A percentile compares a stretch with the other conserved stretches of the same genome.
phyloP scores from a whole-genome alignment of 495 filamentous ascomycete species.

The Cryomyces antarcticus region DNA sequence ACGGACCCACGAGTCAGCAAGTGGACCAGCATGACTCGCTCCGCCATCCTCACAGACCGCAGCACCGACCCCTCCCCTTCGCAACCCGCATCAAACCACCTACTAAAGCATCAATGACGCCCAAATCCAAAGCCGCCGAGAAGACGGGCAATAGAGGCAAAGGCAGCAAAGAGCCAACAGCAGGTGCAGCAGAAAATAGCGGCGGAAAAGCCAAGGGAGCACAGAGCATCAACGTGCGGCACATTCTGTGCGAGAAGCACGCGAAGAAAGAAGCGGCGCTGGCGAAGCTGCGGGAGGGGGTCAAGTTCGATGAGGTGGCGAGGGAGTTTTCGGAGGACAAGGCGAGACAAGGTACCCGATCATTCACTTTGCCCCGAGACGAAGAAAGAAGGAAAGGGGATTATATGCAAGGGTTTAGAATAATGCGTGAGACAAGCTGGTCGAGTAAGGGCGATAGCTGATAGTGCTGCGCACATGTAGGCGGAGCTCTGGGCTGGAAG shows the following conservation, averaged over 20 bases:
- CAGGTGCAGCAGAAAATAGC: conserved; percentile 12
- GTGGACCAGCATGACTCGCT: too few species aligned
- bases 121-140: conserved; percentile 14
- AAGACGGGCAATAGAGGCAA: conserved; percentile 11
- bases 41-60: too few species aligned
- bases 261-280: conserved; percentile 75
- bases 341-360: conserved; percentile 45
- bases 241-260: conserved; percentile 85
- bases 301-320: conserved; percentile 79
- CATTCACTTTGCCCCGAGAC: not conserved
- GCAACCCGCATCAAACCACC: too few species aligned
- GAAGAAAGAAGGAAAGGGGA: too few species aligned
- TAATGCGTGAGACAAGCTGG: not conserved
- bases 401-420: not conserved
- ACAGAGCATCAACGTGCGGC: conserved; percentile 64
- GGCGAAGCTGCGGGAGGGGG: conserved; percentile 51
- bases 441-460: not conserved
- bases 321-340: conserved; percentile 78
- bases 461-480: conserved; percentile 18
- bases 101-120: conserved; percentile 1
- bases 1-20: too few species aligned
- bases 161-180: not conserved
- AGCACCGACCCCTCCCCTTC: too few species aligned
- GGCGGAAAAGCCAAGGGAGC: conserved; percentile 44
- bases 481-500: conserved; percentile 74